Conservation (phyloP, 1,284 basidiomycete species). For the Schizopora paradoxa region DNA sequence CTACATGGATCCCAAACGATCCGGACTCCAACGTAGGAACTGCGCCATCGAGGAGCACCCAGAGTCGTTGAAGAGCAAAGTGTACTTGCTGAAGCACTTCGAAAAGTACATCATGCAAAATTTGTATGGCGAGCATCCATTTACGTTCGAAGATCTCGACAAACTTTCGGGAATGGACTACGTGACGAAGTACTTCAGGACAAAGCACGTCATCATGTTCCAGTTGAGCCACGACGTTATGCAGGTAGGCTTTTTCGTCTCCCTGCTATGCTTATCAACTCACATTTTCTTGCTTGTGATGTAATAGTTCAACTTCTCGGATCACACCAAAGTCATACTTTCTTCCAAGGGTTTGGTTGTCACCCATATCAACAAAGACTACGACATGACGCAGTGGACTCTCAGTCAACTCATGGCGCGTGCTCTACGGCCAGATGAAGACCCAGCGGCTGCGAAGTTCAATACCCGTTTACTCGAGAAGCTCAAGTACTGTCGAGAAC, state of each 20-base stretch:
- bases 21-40: conserved; percentile 66
- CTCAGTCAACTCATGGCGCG: conserved; percentile 69
- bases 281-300: conserved; percentile 8
- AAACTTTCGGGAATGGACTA: conserved; percentile 85
- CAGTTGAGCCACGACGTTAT: conserved; percentile 90
- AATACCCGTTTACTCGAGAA: conserved; percentile 66
- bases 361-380: conserved; percentile 88
- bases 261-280: conserved; percentile 2
- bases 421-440: conserved; percentile 40
- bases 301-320: conserved; percentile 94
- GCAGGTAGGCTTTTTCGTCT: conserved; percentile 53
- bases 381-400: conserved; percentile 71
- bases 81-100: conserved; percentile 89
- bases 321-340: conserved; percentile 93
- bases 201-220: conserved; percentile 97
- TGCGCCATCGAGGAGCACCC: conserved; percentile 61
- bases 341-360: conserved; percentile 75
- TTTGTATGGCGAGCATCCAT: conserved; percentile 76
- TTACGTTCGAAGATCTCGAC: conserved; percentile 68
- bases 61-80: conserved; percentile 78
- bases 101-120: conserved; percentile 89
- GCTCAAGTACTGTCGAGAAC: conserved; percentile 78
- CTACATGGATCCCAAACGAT: conserved; percentile 64
- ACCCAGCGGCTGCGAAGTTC: conserved; percentile 54
- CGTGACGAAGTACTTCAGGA: conserved; percentile 91